These are phyloP conservation scores for Aspergillus mulundensis DNA, from an alignment of 495 filamentous ascomycete species.

Conservation along the genomic window DNA sequence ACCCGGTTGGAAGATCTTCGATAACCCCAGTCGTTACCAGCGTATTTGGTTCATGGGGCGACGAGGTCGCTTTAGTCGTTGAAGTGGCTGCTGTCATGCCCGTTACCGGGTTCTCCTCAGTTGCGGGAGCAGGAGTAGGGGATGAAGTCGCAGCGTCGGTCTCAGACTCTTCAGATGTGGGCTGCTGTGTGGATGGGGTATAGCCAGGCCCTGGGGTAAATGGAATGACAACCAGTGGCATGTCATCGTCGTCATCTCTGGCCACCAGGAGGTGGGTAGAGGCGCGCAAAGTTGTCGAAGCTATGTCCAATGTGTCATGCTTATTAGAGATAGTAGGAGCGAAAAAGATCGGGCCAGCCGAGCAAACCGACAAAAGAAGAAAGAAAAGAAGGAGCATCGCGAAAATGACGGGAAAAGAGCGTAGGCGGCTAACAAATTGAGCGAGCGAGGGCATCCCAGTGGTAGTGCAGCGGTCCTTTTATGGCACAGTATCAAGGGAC, in stretches of 20 bases:
- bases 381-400: conserved; percentile 26
- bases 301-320: neutral
- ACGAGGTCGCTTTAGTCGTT: neutral
- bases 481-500: neutral
- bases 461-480: neutral
- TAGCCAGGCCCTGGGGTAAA: neutral
- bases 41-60: neutral
- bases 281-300: neutral
- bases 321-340: conserved; percentile 12
- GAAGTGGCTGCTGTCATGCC: neutral
- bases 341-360: conserved; percentile 35
- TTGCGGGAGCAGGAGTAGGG: neutral
- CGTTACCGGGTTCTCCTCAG: neutral
- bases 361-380: conserved; percentile 20
- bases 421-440: neutral
- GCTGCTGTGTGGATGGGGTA: neutral
- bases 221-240: conserved; percentile 21
- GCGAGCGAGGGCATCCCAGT: neutral
- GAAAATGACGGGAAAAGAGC: neutral
- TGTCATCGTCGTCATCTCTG: conserved; percentile 5
- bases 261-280: neutral
- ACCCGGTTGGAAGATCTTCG: neutral
- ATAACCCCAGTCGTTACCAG: neutral
- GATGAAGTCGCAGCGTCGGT: neutral
- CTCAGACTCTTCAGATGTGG: neutral